Evolutionary conservation across 2,329 filamentous ascomycete species (phyloP).

Genomic region (Meredithiella fracta): DNA sequence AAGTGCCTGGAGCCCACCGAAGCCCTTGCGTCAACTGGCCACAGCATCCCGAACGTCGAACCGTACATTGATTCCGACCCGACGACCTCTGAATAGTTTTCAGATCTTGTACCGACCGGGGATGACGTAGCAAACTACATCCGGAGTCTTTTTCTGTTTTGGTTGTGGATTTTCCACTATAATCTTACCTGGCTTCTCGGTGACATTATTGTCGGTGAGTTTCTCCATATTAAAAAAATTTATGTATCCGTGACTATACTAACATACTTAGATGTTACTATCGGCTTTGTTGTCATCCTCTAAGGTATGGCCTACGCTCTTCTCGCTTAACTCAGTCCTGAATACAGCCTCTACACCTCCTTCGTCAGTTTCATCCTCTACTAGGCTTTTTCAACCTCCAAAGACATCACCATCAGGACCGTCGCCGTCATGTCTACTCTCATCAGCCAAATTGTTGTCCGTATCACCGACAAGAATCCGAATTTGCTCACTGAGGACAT

Average conservation of each 20-base stretch:
- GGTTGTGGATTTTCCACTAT: conserved; percentile 34
- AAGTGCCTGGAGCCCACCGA: conserved; percentile 18
- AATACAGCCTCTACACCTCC: conserved; percentile 49
- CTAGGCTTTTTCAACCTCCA: conserved; percentile 96
- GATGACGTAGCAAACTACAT: conserved; percentile 20
- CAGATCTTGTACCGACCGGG: conserved; percentile 7
- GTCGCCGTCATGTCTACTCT: conserved; percentile 37
- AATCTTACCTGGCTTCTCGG: conserved; percentile 31
- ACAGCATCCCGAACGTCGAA: conserved; percentile 8
- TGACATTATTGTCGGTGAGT: conserved; percentile 43
- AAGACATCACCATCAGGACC: conserved; percentile 89
- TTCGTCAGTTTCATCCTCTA: conserved; percentile 93
- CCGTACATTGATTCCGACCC: conserved; percentile 15
- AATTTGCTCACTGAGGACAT: conserved; percentile 27
- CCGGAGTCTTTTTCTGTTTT: conserved; percentile 31
- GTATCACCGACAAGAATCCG: conserved; percentile 24
- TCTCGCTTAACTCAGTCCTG: conserved; percentile 30
- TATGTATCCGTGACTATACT: no score
- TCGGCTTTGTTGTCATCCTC: conserved; percentile 41
- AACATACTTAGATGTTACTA: conserved; percentile 51
- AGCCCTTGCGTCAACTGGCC: conserved; percentile 19
- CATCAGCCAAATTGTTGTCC: conserved; percentile 31
- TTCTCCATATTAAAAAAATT: no score
- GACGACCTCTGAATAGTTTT: conserved; percentile 9
- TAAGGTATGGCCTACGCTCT: conserved; percentile 38